Evolutionary conservation across 176 grass and related monocot genomes (phyloP).

Genomic region (Carex kokanica): DNA sequence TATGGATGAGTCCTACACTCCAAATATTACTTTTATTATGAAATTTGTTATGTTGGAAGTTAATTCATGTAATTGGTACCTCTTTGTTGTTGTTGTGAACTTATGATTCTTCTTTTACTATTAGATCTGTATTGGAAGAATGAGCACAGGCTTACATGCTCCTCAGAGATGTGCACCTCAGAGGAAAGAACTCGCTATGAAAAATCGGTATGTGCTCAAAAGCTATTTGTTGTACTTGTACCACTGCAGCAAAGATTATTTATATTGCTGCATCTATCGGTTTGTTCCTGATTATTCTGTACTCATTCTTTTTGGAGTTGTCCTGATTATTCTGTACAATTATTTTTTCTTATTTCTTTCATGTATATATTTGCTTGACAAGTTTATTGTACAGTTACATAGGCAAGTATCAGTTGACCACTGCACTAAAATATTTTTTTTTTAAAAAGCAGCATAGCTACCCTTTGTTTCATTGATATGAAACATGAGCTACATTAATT

Average conservation of each 20-base stretch:
- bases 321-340: neutral
- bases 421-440: neutral
- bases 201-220: constrained; percentile 60
- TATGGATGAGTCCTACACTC: neutral
- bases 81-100: neutral
- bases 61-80: neutral
- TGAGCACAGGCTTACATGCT: constrained; percentile 79
- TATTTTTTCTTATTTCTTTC: constrained; percentile 6
- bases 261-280: neutral
- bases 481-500: neutral
- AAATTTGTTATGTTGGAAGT: neutral
- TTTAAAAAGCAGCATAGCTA: neutral
- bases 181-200: constrained; percentile 85
- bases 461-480: neutral
- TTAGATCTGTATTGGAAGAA: constrained; percentile 91
- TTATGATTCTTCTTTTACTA: neutral
- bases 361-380: neutral
- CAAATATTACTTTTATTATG: neutral
- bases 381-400: constrained; percentile 3
- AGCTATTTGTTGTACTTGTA: neutral
- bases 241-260: neutral
- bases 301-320: neutral
- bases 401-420: neutral
- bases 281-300: no score
- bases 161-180: constrained; percentile 66